phyloP scores from a whole-genome alignment of 805 yeast genomes.

The Huiozyma naganishii region DNA sequence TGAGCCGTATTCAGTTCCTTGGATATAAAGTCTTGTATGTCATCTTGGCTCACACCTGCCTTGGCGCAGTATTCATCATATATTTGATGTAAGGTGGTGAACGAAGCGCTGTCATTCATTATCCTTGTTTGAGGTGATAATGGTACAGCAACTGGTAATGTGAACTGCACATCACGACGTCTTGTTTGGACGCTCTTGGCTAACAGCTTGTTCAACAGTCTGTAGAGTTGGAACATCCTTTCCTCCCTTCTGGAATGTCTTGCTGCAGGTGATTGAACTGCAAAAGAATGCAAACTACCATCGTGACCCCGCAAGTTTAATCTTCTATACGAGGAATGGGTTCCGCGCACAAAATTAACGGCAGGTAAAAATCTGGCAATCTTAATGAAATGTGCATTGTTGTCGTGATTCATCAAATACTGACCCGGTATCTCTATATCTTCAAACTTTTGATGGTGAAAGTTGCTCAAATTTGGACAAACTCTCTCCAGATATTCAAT shows the following conservation, averaged over 20 bases:
- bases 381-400: conserved; percentile 81
- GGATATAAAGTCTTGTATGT: conserved; percentile 76
- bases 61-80: conserved; percentile 80
- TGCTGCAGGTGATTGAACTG: conserved; percentile 96
- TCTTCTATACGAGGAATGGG: conserved; percentile 82
- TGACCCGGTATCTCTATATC: conserved; percentile 98
- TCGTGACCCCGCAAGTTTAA: conserved; percentile 87
- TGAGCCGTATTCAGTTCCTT: conserved; percentile 84
- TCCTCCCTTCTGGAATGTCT: conserved; percentile 96
- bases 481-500: conserved; percentile 76
- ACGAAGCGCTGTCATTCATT: conserved; percentile 69
- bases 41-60: conserved; percentile 69
- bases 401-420: conserved; percentile 78
- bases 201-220: conserved; percentile 75
- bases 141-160: conserved; percentile 87
- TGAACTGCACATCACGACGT: conserved; percentile 72
- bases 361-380: conserved; percentile 88
- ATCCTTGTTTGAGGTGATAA: conserved; percentile 89
- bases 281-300: conserved; percentile 84
- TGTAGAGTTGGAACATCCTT: conserved; percentile 80
- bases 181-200: conserved; percentile 79
- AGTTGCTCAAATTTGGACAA: conserved; percentile 91
- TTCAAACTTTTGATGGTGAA: conserved; percentile 96
- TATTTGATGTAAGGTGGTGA: conserved; percentile 64
- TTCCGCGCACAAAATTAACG: conserved; percentile 79